A percentile compares a stretch with the other conserved stretches of the same genome.
These are phyloP conservation scores for Phytophthora crassamura DNA, from an alignment of 352 stramenopile genomes.

Conservation along the genomic window DNA sequence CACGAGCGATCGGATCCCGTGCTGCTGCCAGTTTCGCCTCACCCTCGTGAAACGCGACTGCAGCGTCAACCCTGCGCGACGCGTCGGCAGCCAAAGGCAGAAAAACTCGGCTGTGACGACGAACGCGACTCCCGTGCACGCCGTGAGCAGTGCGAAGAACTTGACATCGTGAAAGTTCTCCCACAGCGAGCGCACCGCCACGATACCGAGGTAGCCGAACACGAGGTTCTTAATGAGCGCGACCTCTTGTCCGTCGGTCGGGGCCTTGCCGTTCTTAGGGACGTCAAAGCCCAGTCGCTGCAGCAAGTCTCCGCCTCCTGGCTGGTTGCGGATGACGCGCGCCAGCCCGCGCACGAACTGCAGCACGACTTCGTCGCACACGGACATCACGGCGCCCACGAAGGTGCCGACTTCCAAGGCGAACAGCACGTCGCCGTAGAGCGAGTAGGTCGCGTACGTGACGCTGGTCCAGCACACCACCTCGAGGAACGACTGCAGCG, in stretches of 20 bases:
- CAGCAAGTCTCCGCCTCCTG: slow-evolving; percentile 60
- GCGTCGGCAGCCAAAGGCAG: slow-evolving; percentile 80
- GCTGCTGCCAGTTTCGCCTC: slow-evolving; percentile 63
- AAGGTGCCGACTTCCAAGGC: slow-evolving; percentile 78
- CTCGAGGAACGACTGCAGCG: slow-evolving; percentile 86
- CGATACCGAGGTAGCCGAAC: slow-evolving; percentile 77
- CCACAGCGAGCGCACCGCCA: slow-evolving; percentile 68
- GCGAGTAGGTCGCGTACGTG: slow-evolving; percentile 65
- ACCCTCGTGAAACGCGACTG: slow-evolving; percentile 79
- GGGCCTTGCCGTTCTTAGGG: slow-evolving; percentile 67
- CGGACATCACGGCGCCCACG: slow-evolving; percentile 80
- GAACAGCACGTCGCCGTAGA: slow-evolving; percentile 64
- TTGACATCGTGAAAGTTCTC: slow-evolving; percentile 76
- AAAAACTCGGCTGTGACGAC: slow-evolving; percentile 80
- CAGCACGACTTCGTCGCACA: slow-evolving; percentile 80
- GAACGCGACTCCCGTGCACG: slow-evolving; percentile 71
- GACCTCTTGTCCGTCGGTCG: slow-evolving; percentile 72
- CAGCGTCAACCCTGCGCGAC: slow-evolving; percentile 70
- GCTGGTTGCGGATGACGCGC: slow-evolving; percentile 75
- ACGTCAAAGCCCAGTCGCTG: slow-evolving; percentile 77
- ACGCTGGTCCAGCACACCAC: slow-evolving; percentile 76
- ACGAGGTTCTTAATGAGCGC: slow-evolving; percentile 81
- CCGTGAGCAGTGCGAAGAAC: slow-evolving; percentile 72
- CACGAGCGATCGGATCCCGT: slow-evolving; percentile 54
- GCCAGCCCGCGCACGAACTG: slow-evolving; percentile 69